Base-by-base conservation (phyloP, 2,329 filamentous ascomycete species). In the Sporothrix globosa region DNA sequence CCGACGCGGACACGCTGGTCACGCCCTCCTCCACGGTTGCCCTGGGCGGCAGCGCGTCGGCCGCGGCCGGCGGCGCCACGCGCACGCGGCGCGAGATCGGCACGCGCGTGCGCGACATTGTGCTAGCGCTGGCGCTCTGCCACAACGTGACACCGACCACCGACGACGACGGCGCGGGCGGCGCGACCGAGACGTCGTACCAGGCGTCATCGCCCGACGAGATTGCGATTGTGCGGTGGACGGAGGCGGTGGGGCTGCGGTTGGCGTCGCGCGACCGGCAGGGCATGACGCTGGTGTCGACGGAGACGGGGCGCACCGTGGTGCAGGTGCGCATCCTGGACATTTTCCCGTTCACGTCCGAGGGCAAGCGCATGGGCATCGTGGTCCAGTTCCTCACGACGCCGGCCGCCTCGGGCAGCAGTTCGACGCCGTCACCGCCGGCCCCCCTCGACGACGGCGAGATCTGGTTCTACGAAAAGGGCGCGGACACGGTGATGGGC, bases 401-500 rank as follows among this genome's bases (percentile, higher is more conserved):
- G 44, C 83, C 84, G 1, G 78, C 83, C 83, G 44, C 83, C 2
- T 13, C 34, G 7, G 7, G 11, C 27, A 39, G 82, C 85, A 1
- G 75, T n/a, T n/a, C n/a, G n/a, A n/a, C n/a, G n/a, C n/a, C n/a
- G n/a, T n/a, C n/a, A n/a, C n/a, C n/a, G n/a, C n/a, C 78, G 7
- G 81, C 82, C 0, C 80, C 82, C 52, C 81, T 87, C 13, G 83
- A 84, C 13, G 84, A 84, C 61, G 89, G 91, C 17, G 95, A 98
- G 77, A 95, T 98, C 41, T 97, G 95, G 92, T 99, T 99, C 81
- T 98, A 95, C 77, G 94, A 99, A 77, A 99, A 99, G 80, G 96
- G 96, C 72, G 96, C 96, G 2, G 96, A 99, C 78, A 98, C 96
- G 0, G 95, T 99, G 73, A 99, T 99, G 96, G 88, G 90, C n/a